Percentiles rank a stretch among this genome's conserved stretches.
These are phyloP conservation scores for Leucosporidium yakuticum DNA, from an alignment of 768 basidiomycete species.

Conservation along the genomic window DNA sequence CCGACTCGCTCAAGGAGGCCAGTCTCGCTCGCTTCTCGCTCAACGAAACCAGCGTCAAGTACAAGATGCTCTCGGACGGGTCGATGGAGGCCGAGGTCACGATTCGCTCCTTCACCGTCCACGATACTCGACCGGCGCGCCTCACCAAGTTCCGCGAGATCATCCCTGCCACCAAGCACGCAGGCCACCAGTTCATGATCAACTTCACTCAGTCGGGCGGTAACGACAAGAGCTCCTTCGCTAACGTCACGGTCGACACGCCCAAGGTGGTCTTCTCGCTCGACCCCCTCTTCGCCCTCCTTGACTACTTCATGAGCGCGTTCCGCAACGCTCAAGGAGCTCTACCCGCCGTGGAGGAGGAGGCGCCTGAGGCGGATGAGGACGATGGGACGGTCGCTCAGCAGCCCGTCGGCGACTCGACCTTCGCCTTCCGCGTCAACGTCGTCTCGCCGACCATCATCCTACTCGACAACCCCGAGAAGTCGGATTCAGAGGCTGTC, in stretches of 20 bases:
- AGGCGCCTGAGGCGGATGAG: constrained; percentile 13
- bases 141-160: constrained; percentile 85
- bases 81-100: constrained; percentile 81
- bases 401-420: constrained; percentile 18
- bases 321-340: constrained; percentile 40
- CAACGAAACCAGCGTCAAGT: constrained; percentile 66
- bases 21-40: constrained; percentile 82
- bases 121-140: constrained; percentile 69
- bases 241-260: constrained; percentile 81
- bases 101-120: constrained; percentile 84
- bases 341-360: constrained; percentile 11
- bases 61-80: constrained; percentile 75
- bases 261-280: constrained; percentile 87
- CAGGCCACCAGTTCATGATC: constrained; percentile 84
- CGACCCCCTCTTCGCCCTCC: constrained; percentile 81
- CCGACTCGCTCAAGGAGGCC: constrained; percentile 59
- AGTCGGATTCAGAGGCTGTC: constrained; percentile 75
- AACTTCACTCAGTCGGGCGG: constrained; percentile 74
- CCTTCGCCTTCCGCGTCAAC: constrained; percentile 66
- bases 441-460: constrained; percentile 83
- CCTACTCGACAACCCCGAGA: constrained; percentile 76
- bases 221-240: constrained; percentile 55
- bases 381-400: constrained; percentile 16
- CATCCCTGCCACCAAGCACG: constrained; percentile 81
- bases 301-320: constrained; percentile 71